Evolutionary conservation across 371 early-diverging fungal genomes (phyloP).

Genomic region (Apophysomyces ossiformis): DNA sequence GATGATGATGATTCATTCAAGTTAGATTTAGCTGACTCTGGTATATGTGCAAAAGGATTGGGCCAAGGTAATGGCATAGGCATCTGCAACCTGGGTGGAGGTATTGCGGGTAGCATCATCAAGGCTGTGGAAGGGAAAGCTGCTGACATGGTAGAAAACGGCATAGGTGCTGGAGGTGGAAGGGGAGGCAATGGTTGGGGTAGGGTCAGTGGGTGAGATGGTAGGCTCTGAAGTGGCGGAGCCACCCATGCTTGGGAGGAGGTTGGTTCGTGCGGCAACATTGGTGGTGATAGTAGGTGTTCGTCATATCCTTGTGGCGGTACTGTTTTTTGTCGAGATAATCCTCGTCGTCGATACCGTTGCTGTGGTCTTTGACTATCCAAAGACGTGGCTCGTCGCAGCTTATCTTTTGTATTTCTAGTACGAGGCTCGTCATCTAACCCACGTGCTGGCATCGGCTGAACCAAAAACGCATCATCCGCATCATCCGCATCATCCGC

Average conservation of each 20-base stretch:
- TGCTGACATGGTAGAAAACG: background rate
- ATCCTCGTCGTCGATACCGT: background rate
- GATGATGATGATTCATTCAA: too few species aligned
- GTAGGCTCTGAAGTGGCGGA: background rate
- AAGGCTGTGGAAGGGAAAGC: background rate
- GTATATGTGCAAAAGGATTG: background rate
- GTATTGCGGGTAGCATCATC: background rate
- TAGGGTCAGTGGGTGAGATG: background rate
- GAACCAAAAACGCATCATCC: background rate
- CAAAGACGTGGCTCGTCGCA: background rate
- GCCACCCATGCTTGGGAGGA: background rate
- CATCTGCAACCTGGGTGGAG: background rate
- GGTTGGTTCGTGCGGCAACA: background rate
- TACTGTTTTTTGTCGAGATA: background rate
- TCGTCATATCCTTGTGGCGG: background rate
- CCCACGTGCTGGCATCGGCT: background rate
- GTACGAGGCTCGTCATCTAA: background rate
- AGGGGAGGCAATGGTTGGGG: background rate
- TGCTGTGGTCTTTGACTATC: background rate
- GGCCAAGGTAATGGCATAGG: background rate
- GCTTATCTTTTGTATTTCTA: background rate
- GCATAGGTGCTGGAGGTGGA: background rate
- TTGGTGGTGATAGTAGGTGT: background rate
- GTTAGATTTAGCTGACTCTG: background rate
- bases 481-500: background rate